Conservation (phyloP, 2,329 filamentous ascomycete genomes). For the Penicillium corylophilum region DNA sequence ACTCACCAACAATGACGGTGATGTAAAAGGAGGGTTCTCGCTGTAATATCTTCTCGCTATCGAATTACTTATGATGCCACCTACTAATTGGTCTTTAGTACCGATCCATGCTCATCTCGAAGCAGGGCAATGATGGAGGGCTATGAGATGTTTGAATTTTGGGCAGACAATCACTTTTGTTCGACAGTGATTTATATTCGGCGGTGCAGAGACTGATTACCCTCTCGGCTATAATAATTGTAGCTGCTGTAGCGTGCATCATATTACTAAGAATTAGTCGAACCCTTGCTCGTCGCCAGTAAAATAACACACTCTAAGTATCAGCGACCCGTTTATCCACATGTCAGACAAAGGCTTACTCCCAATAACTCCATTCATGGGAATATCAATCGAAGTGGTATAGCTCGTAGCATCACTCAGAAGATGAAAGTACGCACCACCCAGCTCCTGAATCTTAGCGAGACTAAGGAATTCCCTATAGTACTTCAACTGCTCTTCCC, state of each 20-base stretch:
- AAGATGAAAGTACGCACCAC: conserved; percentile 52
- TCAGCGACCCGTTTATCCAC: too few species aligned
- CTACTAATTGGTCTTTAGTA: neutral
- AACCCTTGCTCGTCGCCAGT: too few species aligned
- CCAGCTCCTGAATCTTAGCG: conserved; percentile 52
- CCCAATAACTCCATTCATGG: conserved; percentile 50
- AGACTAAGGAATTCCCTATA: conserved; percentile 55
- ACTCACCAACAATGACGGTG: conserved; percentile 6
- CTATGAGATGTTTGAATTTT: too few species aligned
- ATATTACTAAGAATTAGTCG: too few species aligned
- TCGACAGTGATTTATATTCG: too few species aligned
- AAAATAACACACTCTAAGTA: too few species aligned
- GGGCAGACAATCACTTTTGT: too few species aligned
- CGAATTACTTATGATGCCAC: neutral
- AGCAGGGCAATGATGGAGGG: too few species aligned
- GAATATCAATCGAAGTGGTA: conserved; percentile 52
- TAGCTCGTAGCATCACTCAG: conserved; percentile 50
- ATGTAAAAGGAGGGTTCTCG: neutral
- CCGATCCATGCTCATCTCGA: neutral
- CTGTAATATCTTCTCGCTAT: neutral
- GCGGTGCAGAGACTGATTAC: too few species aligned
- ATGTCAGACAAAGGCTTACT: conserved; percentile 20
- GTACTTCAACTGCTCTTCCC: conserved; percentile 54
- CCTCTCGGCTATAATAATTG: too few species aligned
- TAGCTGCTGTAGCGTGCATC: too few species aligned